Evolutionary conservation across 306 rosid species (phyloP), one percentile per base, ranked within the genome.

Genomic region (Purshia tridentata): DNA sequence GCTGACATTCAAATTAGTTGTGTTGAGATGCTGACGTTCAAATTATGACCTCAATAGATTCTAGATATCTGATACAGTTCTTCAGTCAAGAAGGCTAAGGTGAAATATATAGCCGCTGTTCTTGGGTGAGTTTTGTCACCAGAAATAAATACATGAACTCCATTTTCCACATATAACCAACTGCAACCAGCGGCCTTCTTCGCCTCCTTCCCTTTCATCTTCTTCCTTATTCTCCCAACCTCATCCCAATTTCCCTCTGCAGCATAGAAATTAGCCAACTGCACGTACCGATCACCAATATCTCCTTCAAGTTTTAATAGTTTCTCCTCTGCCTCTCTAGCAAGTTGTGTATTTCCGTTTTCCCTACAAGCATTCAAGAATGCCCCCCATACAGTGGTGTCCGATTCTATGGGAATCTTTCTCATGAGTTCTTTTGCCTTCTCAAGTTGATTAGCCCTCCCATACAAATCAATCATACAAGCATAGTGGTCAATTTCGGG

Each of bases 401-500:
- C 97, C 59, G 79, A 68, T 62, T 83, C 74, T 49, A 75, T 56
- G 49, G 90, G 90, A 74, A 91, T 87, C 70, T 64, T 86, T 54
- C 48, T 83, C 83, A 89, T 89, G 74, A 87, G 84, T 11, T 71
- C 79, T 46, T 76, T 50, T 41, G 88, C 91, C 81, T 86, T 91
- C 48, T 86, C 88, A 50, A 91, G 75, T 77, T 76, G 80, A 51
- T 86, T 81, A 76, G 82, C 88, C 88, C 87, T 87, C 65, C 96
- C 97, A 67, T 91, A 91, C 84, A 91, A 78, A 80, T 91, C 97
- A 72, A 91, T 84, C 91, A 91, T 86, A 76, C 97, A 91, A 41
- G 96, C 91, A 73, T 86, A 89, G 80, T 91, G 93, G 69, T 91
- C 81, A 58, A 69, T 67, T 72, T 89, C 91, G 1, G 93, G 93